Conservation (phyloP, 257 asterid genomes). For the Salvia hispanica region DNA sequence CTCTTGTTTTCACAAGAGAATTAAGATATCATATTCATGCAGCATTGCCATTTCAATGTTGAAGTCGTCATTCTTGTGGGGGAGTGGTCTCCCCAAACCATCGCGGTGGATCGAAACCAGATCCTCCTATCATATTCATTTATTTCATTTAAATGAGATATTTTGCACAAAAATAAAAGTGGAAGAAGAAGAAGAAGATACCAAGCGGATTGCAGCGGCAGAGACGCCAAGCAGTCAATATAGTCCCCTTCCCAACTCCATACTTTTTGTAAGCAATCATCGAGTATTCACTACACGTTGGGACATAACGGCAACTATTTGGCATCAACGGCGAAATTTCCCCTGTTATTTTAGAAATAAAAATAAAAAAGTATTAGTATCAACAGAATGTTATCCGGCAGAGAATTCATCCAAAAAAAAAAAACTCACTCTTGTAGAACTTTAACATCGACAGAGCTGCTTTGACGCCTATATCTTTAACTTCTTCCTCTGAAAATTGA, state of each 20-base stretch:
- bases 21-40: too few relatives aligned
- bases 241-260: constrained; percentile 74
- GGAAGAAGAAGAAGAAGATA: constrained; percentile 14
- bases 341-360: constrained; percentile 43
- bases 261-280: constrained; percentile 95
- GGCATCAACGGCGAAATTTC: constrained; percentile 92
- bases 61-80: constrained; percentile 37
- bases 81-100: constrained; percentile 79
- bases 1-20: too few relatives aligned
- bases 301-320: constrained; percentile 79
- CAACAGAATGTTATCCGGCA: background rate
- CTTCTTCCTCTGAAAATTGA: constrained; percentile 59
- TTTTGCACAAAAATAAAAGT: background rate
- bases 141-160: too few relatives aligned
- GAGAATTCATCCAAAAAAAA: background rate
- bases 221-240: constrained; percentile 81
- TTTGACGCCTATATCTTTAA: constrained; percentile 60
- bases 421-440: constrained; percentile 80
- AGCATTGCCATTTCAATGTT: background rate
- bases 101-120: constrained; percentile 95
- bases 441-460: constrained; percentile 72
- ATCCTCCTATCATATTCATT: constrained; percentile 56
- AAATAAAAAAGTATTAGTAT: too few relatives aligned
- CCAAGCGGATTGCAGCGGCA: constrained; percentile 97
- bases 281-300: constrained; percentile 93